Conservation (phyloP, 805 yeast species). For the Metschnikowia hibisci region DNA sequence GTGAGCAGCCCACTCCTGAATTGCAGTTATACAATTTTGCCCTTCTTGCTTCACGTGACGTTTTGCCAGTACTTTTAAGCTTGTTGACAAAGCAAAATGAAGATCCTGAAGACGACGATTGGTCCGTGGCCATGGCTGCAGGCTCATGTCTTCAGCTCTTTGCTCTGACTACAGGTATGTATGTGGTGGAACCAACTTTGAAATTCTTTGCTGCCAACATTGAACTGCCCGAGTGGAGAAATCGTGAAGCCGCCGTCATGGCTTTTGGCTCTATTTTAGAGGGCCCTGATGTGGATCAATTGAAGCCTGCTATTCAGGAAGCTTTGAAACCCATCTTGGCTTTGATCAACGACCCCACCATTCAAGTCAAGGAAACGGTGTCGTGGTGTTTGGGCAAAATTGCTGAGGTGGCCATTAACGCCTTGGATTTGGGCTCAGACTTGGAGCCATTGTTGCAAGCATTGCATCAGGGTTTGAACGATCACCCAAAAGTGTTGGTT, state of each 20-base stretch:
- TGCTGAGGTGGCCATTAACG: constrained; percentile 78
- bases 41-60: constrained; percentile 73
- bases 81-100: constrained; percentile 86
- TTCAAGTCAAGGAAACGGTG: constrained; percentile 93
- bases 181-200: constrained; percentile 80
- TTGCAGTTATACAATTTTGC: constrained; percentile 75
- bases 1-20: constrained; percentile 33
- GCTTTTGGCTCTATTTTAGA: constrained; percentile 96
- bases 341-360: constrained; percentile 67
- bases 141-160: constrained; percentile 94
- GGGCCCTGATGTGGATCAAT: constrained; percentile 79
- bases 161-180: constrained; percentile 85
- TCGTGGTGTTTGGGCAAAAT: constrained; percentile 98
- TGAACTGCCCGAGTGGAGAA: constrained; percentile 60
- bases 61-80: constrained; percentile 78
- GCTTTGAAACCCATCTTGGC: constrained; percentile 77
- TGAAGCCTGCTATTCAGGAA: constrained; percentile 66
- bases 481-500: constrained; percentile 90
- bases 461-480: constrained; percentile 74
- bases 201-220: constrained; percentile 78
- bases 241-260: constrained; percentile 97
- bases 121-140: constrained; percentile 99
- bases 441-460: constrained; percentile 73
- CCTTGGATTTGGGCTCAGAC: constrained; percentile 61
- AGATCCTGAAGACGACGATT: constrained; percentile 91